Conservation (phyloP, 345 rosid genomes). For the Cardiospermum halicacabum region DNA sequence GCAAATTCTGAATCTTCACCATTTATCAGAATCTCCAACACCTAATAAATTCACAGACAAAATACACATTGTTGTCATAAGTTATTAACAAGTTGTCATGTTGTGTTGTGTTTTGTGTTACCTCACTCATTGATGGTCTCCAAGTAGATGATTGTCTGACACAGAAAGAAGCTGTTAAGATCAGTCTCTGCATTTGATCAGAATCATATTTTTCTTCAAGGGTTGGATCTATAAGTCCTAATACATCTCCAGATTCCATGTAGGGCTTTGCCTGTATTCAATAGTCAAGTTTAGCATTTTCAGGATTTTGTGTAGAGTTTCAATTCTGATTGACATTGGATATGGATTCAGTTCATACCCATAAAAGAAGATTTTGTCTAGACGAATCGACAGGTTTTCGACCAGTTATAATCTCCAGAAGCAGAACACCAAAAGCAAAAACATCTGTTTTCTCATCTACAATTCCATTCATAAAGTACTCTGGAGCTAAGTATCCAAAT, state of each 20-base stretch:
- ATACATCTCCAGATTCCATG: slow-evolving; percentile 64
- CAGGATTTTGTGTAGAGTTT: too few relatives aligned
- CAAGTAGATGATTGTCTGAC: slow-evolving; percentile 69
- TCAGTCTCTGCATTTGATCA: slow-evolving; percentile 60
- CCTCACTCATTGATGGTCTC: slow-evolving; percentile 92
- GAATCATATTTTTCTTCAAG: slow-evolving; percentile 52
- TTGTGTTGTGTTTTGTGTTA: too few relatives aligned
- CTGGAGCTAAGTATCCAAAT: slow-evolving; percentile 97
- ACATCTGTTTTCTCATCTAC: slow-evolving; percentile 95
- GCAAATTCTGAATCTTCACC: slow-evolving; percentile 52
- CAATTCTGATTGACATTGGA: too few relatives aligned
- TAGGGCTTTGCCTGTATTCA: slow-evolving; percentile 67
- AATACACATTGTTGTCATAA: too few relatives aligned
- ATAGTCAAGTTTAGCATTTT: background rate
- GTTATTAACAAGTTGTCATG: too few relatives aligned
- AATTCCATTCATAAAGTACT: slow-evolving; percentile 91
- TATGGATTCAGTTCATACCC: too few relatives aligned
- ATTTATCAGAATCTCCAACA: slow-evolving; percentile 60
- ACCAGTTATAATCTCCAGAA: slow-evolving; percentile 79
- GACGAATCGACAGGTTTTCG: slow-evolving; percentile 73
- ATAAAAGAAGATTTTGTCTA: slow-evolving; percentile 67
- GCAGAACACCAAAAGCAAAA: slow-evolving; percentile 81
- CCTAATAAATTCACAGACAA: too few relatives aligned
- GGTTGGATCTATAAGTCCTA: slow-evolving; percentile 56
- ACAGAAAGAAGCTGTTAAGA: slow-evolving; percentile 71